Base-by-base conservation (phyloP, 495 filamentous ascomycete genomes). In the Aspergillus nidulans region DNA sequence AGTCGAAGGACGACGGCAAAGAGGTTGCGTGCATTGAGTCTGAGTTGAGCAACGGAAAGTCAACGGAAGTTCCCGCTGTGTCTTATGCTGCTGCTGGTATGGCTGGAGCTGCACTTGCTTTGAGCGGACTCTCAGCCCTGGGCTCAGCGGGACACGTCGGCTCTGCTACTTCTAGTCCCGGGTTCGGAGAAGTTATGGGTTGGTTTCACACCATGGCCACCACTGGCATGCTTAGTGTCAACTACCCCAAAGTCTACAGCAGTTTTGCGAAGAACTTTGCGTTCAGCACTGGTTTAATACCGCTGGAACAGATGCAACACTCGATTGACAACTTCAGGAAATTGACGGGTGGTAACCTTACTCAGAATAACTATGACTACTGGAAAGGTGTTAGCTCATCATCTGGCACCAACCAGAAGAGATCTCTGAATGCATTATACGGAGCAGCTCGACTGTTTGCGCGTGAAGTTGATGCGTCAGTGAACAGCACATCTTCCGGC, bases 161-260 rank as follows among this genome's bases (percentile, higher is more conserved):
- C n/a, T 70, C 80, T 28, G 73, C 84, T 12, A 81, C 87, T 1
- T 69, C 85, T 30, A 95, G 90, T 58, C 94, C 94, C 8, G 88
- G 84, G 43, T 96, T 97, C 69, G 81, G 76, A 43, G 90, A 96
- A 63, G 85, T 96, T 49, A 83, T 97, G 66, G 84, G 85, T 44
- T 92, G 87, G 81, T 96, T 97, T 71, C 94, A 97, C 72, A 85
- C 85, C 25, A 85, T 98, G 70, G 92, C 94, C 18, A 87, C 91
- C 75, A 96, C 92, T 66, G 94, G 94, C 50, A 97, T 97, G 94
- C 70, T 97, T 66, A 92, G 87, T 57, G 91, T 91, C 60, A 81
- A 85, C 60, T 91, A 95, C 63, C 94, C 94, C 5, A 68, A 81
- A 24, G 83, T 97, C 23, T 97, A 97, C 70, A 79, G 83, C 53